A percentile compares a stretch with the other conserved stretches of the same genome.
phyloP scores from a whole-genome alignment of 1,139 yeast species.

The Sugiyamaella grinbergsii region DNA sequence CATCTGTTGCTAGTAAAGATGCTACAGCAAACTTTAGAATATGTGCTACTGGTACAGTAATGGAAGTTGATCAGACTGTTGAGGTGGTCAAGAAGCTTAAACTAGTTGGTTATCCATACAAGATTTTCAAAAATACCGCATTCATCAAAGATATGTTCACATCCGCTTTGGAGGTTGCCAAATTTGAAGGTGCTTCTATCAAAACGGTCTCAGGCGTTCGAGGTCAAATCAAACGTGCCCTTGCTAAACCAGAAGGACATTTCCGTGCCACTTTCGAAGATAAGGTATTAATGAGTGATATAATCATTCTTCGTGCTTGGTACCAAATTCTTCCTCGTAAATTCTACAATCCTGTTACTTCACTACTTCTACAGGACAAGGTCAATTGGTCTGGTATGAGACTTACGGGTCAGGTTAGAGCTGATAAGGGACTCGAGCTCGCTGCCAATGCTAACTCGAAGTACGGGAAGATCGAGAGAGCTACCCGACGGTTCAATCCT shows the following conservation, averaged over 20 bases:
- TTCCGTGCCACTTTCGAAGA: constrained; percentile 99
- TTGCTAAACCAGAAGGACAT: constrained; percentile 94
- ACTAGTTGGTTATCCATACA: constrained; percentile 91
- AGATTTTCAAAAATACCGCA: constrained; percentile 93
- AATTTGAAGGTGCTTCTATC: constrained; percentile 96
- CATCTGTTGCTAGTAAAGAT: constrained; percentile 76
- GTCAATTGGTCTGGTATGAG: constrained; percentile 96
- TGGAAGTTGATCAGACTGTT: constrained; percentile 82
- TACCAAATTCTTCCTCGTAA: constrained; percentile 88
- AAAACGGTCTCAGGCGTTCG: constrained; percentile 96
- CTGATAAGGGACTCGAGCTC: constrained; percentile 65
- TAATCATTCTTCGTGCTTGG: constrained; percentile 91
- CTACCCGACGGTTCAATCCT: constrained; percentile 84
- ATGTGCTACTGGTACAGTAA: constrained; percentile 97
- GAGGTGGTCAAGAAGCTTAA: constrained; percentile 96
- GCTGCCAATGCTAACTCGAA: constrained; percentile 63
- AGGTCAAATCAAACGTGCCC: constrained; percentile 95
- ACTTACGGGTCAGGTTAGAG: constrained; percentile 89
- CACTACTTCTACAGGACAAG: constrained; percentile 73
- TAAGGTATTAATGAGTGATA: constrained; percentile 86
- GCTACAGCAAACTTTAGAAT: constrained; percentile 92
- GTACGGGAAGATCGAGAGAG: constrained; percentile 80
- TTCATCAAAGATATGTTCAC: constrained; percentile 96
- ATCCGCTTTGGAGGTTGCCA: constrained; percentile 90
- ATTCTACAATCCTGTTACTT: constrained; percentile 95